Conservation (phyloP, 768 basidiomycete genomes). For the Rhodotorula toruloides region DNA sequence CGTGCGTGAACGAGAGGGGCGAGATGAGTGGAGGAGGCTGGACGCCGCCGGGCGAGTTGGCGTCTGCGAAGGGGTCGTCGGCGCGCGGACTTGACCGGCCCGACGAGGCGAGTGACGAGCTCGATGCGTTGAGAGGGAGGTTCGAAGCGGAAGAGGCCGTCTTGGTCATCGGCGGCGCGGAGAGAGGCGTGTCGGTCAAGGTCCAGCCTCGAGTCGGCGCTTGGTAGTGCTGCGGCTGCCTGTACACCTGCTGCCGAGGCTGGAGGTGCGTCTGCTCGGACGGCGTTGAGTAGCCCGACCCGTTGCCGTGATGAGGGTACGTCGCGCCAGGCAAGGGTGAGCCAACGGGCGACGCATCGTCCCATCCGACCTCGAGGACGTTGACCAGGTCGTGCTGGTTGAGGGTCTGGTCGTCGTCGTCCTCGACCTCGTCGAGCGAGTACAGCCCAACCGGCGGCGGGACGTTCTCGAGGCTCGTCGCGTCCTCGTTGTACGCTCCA, state of each 20-base stretch:
- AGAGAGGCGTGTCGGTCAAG: background rate
- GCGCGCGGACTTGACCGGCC: background rate
- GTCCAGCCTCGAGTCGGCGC: constrained; percentile 5
- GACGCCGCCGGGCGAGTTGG: background rate
- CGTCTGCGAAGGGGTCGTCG: background rate
- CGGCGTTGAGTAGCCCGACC: constrained; percentile 31
- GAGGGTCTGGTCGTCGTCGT: constrained; percentile 28
- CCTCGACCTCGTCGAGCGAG: constrained; percentile 27
- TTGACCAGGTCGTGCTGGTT: constrained; percentile 33
- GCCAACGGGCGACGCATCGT: constrained; percentile 8
- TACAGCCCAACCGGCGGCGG: constrained; percentile 31
- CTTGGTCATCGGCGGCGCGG: background rate
- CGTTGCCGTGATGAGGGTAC: background rate
- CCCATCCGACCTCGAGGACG: constrained; percentile 35
- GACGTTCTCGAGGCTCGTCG: background rate
- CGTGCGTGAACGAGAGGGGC: background rate
- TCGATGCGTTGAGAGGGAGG: background rate
- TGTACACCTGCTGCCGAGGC: background rate
- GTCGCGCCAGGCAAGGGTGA: background rate
- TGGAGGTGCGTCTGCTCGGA: constrained; percentile 8
- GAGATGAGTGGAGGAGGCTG: background rate
- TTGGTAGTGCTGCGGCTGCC: background rate
- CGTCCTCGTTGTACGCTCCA: constrained; percentile 36
- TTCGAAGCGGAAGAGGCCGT: background rate
- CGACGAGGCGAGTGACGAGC: background rate